These are phyloP conservation scores for Nemophila menziesii DNA, from an alignment of 257 asterid species.

Conservation along the genomic window DNA sequence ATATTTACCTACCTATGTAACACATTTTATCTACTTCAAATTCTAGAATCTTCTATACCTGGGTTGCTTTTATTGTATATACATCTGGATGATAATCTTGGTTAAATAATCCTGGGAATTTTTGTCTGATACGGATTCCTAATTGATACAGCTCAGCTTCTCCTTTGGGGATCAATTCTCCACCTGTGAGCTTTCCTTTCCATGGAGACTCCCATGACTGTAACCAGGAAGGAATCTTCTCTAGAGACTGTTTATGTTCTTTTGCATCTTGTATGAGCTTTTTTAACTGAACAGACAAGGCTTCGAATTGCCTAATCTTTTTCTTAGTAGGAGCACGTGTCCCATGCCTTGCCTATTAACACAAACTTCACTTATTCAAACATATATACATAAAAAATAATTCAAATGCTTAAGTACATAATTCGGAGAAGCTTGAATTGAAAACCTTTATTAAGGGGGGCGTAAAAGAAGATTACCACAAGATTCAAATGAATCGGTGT, in stretches of 20 bases:
- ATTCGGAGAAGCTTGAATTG: neutral
- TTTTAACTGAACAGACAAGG: constrained; percentile 46
- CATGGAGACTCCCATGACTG: constrained; percentile 84
- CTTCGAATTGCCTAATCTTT: constrained; percentile 58
- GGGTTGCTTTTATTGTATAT: constrained; percentile 82
- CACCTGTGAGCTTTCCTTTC: constrained; percentile 76
- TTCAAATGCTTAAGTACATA: too few species aligned
- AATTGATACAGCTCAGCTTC: constrained; percentile 78
- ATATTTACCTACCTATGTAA: neutral
- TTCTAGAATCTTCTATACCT: constrained; percentile 29
- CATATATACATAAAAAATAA: neutral
- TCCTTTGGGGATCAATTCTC: constrained; percentile 77
- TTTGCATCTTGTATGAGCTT: constrained; percentile 41
- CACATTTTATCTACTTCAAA: neutral
- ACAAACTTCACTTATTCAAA: constrained; percentile 3
- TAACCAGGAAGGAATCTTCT: constrained; percentile 66
- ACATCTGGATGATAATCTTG: constrained; percentile 82
- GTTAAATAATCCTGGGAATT: constrained; percentile 50
- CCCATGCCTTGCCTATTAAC: constrained; percentile 83
- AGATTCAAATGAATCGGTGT: constrained; percentile 80
- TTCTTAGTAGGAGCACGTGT: constrained; percentile 97
- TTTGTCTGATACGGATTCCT: constrained; percentile 66
- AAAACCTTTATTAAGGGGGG: neutral
- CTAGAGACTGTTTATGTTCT: constrained; percentile 32
- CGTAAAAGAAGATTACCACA: constrained; percentile 43